phyloP scores from a whole-genome alignment of 768 basidiomycete genomes.

The Kwoniella botswanensis region DNA sequence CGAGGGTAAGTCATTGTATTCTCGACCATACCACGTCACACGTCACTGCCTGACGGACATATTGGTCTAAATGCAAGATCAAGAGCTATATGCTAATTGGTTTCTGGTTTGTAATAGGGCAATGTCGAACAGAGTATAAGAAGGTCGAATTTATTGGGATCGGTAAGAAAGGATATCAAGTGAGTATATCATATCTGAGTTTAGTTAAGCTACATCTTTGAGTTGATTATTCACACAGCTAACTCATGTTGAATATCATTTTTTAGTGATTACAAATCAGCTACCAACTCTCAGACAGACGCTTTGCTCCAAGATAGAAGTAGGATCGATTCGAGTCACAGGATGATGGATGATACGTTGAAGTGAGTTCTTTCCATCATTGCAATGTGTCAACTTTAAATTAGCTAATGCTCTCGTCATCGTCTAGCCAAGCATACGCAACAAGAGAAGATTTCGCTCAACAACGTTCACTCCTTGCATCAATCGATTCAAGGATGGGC shows the following conservation, averaged over 20 bases:
- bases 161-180: slow-evolving; percentile 96
- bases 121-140: slow-evolving; percentile 83
- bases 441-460: slow-evolving; percentile 89
- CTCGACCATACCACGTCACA: background rate
- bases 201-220: too few relatives aligned
- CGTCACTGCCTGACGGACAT: too few relatives aligned
- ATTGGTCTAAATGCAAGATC: too few relatives aligned
- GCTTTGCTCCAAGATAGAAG: slow-evolving; percentile 84
- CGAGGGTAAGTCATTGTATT: slow-evolving; percentile 67
- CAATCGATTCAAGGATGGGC: slow-evolving; percentile 82
- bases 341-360: slow-evolving; percentile 90
- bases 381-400: background rate
- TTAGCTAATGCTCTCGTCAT: too few relatives aligned
- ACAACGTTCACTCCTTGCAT: slow-evolving; percentile 74
- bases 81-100: too few relatives aligned
- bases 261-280: slow-evolving; percentile 76
- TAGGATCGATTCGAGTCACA: slow-evolving; percentile 87
- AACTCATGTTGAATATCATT: background rate
- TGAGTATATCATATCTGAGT: slow-evolving; percentile 58
- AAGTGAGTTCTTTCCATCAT: slow-evolving; percentile 65
- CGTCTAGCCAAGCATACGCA: slow-evolving; percentile 75
- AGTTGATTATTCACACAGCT: background rate
- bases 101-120: slow-evolving; percentile 60
- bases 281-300: slow-evolving; percentile 72
- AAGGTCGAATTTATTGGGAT: slow-evolving; percentile 82